Evolutionary conservation across 1,284 basidiomycete species (phyloP).

Genomic region (Hemileia vastatrix): DNA sequence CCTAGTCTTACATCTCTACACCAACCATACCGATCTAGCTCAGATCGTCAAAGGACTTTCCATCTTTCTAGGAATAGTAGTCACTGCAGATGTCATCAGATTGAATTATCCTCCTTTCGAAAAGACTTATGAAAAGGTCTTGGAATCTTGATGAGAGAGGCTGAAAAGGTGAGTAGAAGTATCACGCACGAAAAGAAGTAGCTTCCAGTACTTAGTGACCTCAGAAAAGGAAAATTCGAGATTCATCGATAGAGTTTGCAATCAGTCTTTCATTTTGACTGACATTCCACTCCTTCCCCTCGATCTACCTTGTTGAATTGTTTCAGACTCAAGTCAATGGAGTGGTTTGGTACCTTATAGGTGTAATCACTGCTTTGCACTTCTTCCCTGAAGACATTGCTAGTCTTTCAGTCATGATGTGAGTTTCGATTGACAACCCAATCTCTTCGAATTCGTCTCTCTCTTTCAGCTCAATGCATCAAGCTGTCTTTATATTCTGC

Average conservation of each 20-base stretch:
- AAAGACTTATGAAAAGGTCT: slow-evolving; percentile 35
- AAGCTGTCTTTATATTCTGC: too few species aligned
- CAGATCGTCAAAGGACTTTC: slow-evolving; percentile 31
- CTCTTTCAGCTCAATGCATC: too few species aligned
- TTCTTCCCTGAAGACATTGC: slow-evolving; percentile 12
- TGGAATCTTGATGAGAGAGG: slow-evolving; percentile 41
- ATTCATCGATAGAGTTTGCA: slow-evolving; percentile 4
- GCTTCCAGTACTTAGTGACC: slow-evolving; percentile 9
- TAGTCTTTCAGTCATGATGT: too few species aligned
- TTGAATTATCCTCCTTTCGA: slow-evolving; percentile 39
- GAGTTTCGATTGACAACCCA: too few species aligned
- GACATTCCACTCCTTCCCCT: slow-evolving; percentile 1
- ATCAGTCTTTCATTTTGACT: background rate
- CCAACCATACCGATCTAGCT: slow-evolving; percentile 26
- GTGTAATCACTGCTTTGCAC: slow-evolving; percentile 13
- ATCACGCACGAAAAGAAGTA: background rate
- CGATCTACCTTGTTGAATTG: background rate
- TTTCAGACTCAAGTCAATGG: slow-evolving; percentile 8
- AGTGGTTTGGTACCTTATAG: slow-evolving; percentile 17
- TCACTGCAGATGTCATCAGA: slow-evolving; percentile 39
- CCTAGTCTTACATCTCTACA: slow-evolving; percentile 37
- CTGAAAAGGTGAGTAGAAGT: too few species aligned
- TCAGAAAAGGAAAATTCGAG: background rate
- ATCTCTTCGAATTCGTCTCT: too few species aligned
- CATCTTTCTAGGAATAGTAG: slow-evolving; percentile 36